A percentile compares a stretch with the other conserved stretches of the same genome.
phyloP scores from a whole-genome alignment of 1,284 basidiomycete species.

The Exobasidium cylindrosporum region DNA sequence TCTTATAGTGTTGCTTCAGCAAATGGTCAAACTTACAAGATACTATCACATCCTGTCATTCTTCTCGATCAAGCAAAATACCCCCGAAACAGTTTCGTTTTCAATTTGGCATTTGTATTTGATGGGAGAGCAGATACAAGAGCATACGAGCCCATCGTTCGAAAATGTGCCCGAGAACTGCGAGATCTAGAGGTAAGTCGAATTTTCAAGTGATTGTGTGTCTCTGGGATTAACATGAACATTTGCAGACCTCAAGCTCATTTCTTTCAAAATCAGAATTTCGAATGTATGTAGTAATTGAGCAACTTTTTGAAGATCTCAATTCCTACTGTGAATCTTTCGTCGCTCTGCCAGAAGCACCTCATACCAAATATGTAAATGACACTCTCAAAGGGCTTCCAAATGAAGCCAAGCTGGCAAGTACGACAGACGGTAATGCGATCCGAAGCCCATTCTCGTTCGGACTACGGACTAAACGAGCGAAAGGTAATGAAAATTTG shows the following conservation, averaged over 20 bases:
- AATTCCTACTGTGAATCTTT: slow-evolving; percentile 71
- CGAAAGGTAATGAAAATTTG: slow-evolving; percentile 5
- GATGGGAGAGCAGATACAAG: slow-evolving; percentile 79
- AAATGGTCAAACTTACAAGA: slow-evolving; percentile 33
- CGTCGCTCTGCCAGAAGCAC: slow-evolving; percentile 48
- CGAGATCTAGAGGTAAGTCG: slow-evolving; percentile 79
- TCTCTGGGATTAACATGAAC: neutral
- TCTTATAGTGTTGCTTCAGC: slow-evolving; percentile 54
- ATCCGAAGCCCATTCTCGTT: neutral
- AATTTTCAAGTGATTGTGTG: too few species aligned
- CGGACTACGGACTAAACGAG: neutral
- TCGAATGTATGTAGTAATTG: slow-evolving; percentile 79
- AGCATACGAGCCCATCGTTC: slow-evolving; percentile 91
- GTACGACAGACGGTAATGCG: neutral
- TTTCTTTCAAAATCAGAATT: slow-evolving; percentile 77
- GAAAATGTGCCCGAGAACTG: slow-evolving; percentile 87
- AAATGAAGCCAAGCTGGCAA: too few species aligned
- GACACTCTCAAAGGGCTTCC: neutral
- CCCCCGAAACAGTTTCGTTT: slow-evolving; percentile 68
- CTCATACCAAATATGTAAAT: slow-evolving; percentile 27
- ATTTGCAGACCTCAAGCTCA: slow-evolving; percentile 73
- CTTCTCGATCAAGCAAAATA: slow-evolving; percentile 44
- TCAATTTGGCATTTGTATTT: slow-evolving; percentile 90
- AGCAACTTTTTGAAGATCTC: slow-evolving; percentile 94
- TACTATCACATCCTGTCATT: slow-evolving; percentile 45